These are phyloP conservation scores for Pinus taeda DNA, from an alignment of 75 land plant species.

Conservation along the genomic window DNA sequence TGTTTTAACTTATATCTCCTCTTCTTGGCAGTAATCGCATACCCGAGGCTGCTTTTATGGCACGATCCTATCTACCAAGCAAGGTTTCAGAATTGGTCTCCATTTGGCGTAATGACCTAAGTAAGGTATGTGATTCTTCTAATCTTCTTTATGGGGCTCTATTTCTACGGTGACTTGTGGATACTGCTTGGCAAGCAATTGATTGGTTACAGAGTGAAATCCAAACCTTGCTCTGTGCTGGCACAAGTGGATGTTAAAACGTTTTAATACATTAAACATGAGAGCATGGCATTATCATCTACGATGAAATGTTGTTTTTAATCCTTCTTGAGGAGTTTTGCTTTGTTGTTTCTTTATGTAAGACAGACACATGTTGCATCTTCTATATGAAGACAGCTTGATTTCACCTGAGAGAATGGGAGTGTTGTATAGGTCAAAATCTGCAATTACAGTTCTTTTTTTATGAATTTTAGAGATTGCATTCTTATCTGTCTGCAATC, in stretches of 20 bases:
- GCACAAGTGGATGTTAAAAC: not conserved
- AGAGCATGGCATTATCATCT: not conserved
- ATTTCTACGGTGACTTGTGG: not conserved
- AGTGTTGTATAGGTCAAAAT: not conserved
- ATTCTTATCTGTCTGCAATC: not conserved
- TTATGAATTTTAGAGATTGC: not conserved
- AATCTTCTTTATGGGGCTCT: not conserved
- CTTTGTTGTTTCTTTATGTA: not conserved
- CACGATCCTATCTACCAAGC: slow-evolving; percentile 94
- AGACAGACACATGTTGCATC: not conserved
- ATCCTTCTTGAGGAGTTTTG: not conserved
- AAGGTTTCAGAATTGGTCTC: slow-evolving; percentile 85
- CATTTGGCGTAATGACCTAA: slow-evolving; percentile 84
- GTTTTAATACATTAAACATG: not conserved
- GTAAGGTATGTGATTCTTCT: slow-evolving; percentile 47
- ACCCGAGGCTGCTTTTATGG: slow-evolving; percentile 99
- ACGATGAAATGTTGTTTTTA: not conserved
- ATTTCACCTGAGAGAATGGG: not conserved
- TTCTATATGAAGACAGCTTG: not conserved
- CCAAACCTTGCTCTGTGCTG: not conserved
- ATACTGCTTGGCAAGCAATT: not conserved
- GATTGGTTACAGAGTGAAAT: not conserved
- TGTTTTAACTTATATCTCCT: not conserved
- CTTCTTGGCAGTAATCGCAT: slow-evolving; percentile 80
- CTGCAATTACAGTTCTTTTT: not conserved